Base-by-base conservation (phyloP, 805 yeast genomes). In the Metschnikowia gelsemii region DNA sequence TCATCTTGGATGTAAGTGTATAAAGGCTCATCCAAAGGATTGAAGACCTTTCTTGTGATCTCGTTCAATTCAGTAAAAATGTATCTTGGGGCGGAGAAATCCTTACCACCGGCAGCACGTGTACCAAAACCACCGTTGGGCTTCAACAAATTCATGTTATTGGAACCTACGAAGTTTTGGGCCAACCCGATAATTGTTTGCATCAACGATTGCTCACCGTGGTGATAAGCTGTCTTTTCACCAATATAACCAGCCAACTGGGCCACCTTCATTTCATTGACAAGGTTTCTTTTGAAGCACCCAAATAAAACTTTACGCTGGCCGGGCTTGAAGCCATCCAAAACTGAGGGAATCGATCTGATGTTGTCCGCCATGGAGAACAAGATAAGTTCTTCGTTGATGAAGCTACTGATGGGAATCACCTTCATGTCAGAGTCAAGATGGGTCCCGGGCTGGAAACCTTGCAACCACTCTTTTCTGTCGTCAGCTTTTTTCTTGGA, bases 51-150 rank as follows among this genome's bases (percentile, higher is more conserved):
- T 43, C 85, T 72, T 0, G 98, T 86, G 36, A 93, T 72, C 24
- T 82, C 80, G 40, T 78, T 79, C 50, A 93, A 68, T 56, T 87
- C 89, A 0, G 99, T 93, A 63, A 78, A 87, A 61, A 93, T 90
- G 71, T 93, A 93, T 77, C 99, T 90, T 33, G 96, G 83, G 20
- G 98, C 97, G n/a, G 98, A 86, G 12, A 90, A 93, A 71, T 93
- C 99, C 62, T 93, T 93, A 70, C 99, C 99, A 64, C 99, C 99
- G 19, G 87, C 75, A 19, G 93, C 90, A 66, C 99, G 80, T 1
- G 96, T 82, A 76, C 99, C 99, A 61, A 93, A 93, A 24, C 88
- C 83, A 73, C 99, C 99, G 61, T 84, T 86, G 34, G 99, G 99
- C 59, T 80, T 75, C 55, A 93, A 69, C 38, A 88, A 57, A 61